phyloP scores from a whole-genome alignment of 345 rosid species.

The Dipteronia dyeriana region DNA sequence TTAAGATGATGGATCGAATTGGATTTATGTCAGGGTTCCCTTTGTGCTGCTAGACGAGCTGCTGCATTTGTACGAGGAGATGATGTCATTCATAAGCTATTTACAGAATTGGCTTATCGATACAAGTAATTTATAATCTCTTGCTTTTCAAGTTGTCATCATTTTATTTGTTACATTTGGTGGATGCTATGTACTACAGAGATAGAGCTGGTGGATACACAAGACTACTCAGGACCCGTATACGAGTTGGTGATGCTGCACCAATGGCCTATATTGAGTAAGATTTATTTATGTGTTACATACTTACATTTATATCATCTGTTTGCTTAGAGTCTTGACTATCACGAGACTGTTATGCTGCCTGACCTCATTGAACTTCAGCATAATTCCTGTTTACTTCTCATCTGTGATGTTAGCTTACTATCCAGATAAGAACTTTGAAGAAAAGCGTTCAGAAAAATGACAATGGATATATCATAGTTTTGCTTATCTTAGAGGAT shows the following conservation, averaged over 20 bases:
- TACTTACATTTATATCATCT: background rate
- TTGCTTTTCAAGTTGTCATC: slow-evolving; percentile 12
- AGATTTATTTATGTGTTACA: slow-evolving; percentile 23
- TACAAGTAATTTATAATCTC: slow-evolving; percentile 55
- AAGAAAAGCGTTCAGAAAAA: background rate
- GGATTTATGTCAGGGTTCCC: slow-evolving; percentile 59
- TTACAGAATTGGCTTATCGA: slow-evolving; percentile 82
- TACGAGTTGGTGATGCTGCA: slow-evolving; percentile 96
- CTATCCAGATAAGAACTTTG: background rate
- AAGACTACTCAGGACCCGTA: slow-evolving; percentile 82
- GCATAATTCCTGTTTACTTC: background rate
- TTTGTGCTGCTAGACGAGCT: slow-evolving; percentile 77
- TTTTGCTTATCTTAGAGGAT: background rate
- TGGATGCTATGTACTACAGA: slow-evolving; percentile 40
- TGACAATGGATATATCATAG: background rate
- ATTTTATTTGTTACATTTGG: slow-evolving; percentile 13
- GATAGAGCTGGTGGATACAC: slow-evolving; percentile 96
- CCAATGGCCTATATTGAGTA: slow-evolving; percentile 96
- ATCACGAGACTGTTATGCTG: background rate
- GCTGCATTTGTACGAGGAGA: slow-evolving; percentile 94
- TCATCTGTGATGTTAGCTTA: slow-evolving; percentile 7
- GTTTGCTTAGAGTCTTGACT: background rate
- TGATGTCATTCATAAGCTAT: slow-evolving; percentile 88
- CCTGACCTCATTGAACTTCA: background rate
- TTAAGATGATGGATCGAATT: background rate